Evolutionary conservation across 345 rosid genomes (phyloP).

Genomic region (Hibiscus mutabilis): DNA sequence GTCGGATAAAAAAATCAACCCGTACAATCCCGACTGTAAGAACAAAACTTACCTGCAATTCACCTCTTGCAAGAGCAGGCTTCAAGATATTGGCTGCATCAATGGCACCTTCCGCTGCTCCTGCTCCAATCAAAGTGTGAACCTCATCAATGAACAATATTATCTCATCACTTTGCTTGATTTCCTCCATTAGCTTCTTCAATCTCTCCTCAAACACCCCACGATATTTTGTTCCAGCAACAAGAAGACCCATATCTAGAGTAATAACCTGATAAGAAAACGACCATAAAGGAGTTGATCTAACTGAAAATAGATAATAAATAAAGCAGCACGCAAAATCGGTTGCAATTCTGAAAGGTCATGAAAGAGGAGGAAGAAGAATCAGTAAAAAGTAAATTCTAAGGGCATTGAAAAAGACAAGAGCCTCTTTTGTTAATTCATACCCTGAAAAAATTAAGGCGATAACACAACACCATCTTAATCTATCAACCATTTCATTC

Average conservation of each 20-base stretch:
- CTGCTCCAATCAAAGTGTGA: slow-evolving; percentile 96
- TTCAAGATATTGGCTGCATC: slow-evolving; percentile 99
- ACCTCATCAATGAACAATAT: slow-evolving; percentile 98
- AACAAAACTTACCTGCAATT: slow-evolving; percentile 63
- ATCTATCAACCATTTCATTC: neutral
- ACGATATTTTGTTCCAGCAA: slow-evolving; percentile 98
- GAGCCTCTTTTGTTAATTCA: neutral
- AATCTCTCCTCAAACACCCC: slow-evolving; percentile 98
- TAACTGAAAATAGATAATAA: neutral
- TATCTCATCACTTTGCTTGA: slow-evolving; percentile 95
- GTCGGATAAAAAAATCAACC: neutral
- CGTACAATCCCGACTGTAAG: neutral
- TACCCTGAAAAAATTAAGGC: neutral
- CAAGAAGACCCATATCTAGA: slow-evolving; percentile 99
- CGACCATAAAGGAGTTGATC: neutral
- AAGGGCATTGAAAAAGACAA: neutral
- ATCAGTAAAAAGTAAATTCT: neutral
- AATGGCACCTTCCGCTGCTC: slow-evolving; percentile 99
- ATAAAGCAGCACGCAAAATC: neutral
- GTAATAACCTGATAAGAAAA: slow-evolving; percentile 63
- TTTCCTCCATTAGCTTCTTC: slow-evolving; percentile 99
- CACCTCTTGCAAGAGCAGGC: slow-evolving; percentile 99
- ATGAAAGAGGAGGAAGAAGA: neutral
- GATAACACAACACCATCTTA: neutral
- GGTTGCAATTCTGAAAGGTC: neutral